Evolutionary conservation across 1,139 yeast genomes (phyloP), one percentile per base, ranked within the genome.

Genomic region (Geotrichum fermentans): DNA sequence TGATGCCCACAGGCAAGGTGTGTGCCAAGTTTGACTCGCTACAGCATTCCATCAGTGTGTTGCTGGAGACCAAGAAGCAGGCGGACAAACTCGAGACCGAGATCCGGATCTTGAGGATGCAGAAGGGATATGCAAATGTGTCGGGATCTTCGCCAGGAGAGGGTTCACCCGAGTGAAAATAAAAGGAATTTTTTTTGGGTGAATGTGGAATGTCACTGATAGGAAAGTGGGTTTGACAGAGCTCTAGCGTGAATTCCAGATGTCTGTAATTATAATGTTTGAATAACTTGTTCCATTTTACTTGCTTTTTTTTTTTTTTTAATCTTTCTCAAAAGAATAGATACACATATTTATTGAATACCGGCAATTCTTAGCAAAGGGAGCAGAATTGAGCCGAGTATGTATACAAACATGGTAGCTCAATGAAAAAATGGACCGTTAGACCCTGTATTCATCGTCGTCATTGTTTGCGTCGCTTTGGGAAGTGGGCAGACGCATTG

Each of bases 61-160:
- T 92, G 53, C 71, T 90, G 49, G 97, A 92, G 52, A 75, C 92
- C 10, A 92, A 92, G 69, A 84, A 81, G 64, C 96, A 88, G 48
- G 79, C 80, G 34, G 98, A 92, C 66, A 89, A 89, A 67, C 70
- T 89, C 18, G 94, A 87, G 55, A 80, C 95, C 1, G 97, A 89
- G 59, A 75, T 83, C 44, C 73, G 75, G 53, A 75, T 86, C 55
- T 74, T 82, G 29, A 77, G 77, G 59, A 54, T 52, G 6, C 58
- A 56, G 52, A 57, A 51, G 38, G 52, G 45, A 21, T 38, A 14
- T 17, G n/a, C 43, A 4, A 40, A 17, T 17, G 16, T 38, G 26
- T 21, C 35, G 11, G 30, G 21, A 3, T 10, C 22, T 13, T 24
- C 28, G 6, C 10, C 28, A 6, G 7, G 14, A 16, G 37, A 20